Percentiles rank a stretch among this genome's conserved stretches.
phyloP scores from a whole-genome alignment of 2,329 filamentous ascomycete species.

The Chrysoporthe austroafricana region DNA sequence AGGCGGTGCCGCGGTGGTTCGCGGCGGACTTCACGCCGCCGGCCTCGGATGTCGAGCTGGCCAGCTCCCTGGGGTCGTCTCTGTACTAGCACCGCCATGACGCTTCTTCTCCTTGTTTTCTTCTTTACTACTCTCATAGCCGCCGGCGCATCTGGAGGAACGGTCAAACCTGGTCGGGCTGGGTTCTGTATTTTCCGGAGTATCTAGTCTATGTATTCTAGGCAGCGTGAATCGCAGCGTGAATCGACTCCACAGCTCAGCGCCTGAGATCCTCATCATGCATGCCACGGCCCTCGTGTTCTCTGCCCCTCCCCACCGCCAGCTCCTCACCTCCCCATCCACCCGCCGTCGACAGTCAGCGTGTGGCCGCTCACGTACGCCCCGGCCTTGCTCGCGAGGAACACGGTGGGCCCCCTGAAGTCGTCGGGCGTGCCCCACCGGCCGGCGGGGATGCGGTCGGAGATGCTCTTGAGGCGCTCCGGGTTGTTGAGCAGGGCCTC shows the following conservation, averaged over 20 bases:
- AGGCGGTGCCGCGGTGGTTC: conserved; percentile 3
- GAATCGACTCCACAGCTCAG: neutral
- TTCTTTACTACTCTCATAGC: neutral
- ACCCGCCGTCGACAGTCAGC: conserved; percentile 84
- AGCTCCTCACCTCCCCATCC: conserved; percentile 77
- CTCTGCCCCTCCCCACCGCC: neutral
- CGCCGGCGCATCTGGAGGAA: neutral
- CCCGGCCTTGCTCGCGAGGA: conserved; percentile 75
- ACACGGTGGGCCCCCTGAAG: conserved; percentile 83
- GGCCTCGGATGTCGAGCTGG: conserved; percentile 7
- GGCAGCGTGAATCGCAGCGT: neutral
- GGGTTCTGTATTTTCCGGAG: neutral
- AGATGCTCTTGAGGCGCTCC: conserved; percentile 72
- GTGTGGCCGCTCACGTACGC: conserved; percentile 82
- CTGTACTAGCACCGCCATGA: neutral
- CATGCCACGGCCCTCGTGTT: too few relatives aligned
- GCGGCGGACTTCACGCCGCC: conserved; percentile 8
- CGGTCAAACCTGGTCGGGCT: neutral
- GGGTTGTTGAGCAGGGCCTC: conserved; percentile 75
- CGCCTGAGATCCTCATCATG: neutral
- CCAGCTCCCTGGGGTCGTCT: conserved; percentile 12
- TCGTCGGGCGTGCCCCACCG: conserved; percentile 85
- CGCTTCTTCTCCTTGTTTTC: neutral
- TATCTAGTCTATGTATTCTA: neutral
- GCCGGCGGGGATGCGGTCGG: conserved; percentile 79